Evolutionary conservation across 2,329 filamentous ascomycete species (phyloP).

Genomic region (Fusarium robinianum): DNA sequence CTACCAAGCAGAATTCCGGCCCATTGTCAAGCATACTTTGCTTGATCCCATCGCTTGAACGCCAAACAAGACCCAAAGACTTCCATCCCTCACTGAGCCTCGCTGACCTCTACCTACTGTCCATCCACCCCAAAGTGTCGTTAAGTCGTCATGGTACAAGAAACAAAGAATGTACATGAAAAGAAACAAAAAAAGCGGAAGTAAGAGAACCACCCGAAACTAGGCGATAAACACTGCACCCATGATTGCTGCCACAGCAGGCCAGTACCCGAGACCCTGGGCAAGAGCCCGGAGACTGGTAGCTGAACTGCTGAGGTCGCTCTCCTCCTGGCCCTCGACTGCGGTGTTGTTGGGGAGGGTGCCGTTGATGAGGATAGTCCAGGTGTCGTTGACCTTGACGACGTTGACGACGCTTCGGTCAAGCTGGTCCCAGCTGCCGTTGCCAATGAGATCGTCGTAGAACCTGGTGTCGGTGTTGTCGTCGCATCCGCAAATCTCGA

Average conservation of each 20-base stretch:
- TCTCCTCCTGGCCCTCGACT: conserved; percentile 31
- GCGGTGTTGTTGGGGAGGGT: conserved; percentile 74
- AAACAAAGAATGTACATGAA: conserved; percentile 15
- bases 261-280: conserved; percentile 55
- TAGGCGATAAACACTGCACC: conserved; percentile 51
- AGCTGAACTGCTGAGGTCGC: conserved; percentile 37
- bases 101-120: too few relatives aligned
- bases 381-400: conserved; percentile 62
- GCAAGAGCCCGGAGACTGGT: conserved; percentile 40
- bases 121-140: conserved; percentile 6
- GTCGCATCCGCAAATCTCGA: conserved; percentile 66
- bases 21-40: too few relatives aligned
- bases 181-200: not conserved
- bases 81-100: too few relatives aligned
- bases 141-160: conserved; percentile 20
- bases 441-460: conserved; percentile 65
- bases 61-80: too few relatives aligned
- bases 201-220: conserved; percentile 5
- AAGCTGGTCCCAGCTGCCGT: conserved; percentile 62
- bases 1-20: too few relatives aligned
- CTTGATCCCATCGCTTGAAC: too few relatives aligned
- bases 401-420: conserved; percentile 68
- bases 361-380: conserved; percentile 74
- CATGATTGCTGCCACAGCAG: conserved; percentile 49
- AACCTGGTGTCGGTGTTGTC: conserved; percentile 65